Percentiles rank a stretch among this genome's conserved stretches.
These are phyloP conservation scores for Karstenula rhodostoma DNA, from an alignment of 2,329 filamentous ascomycete species.

Conservation along the genomic window DNA sequence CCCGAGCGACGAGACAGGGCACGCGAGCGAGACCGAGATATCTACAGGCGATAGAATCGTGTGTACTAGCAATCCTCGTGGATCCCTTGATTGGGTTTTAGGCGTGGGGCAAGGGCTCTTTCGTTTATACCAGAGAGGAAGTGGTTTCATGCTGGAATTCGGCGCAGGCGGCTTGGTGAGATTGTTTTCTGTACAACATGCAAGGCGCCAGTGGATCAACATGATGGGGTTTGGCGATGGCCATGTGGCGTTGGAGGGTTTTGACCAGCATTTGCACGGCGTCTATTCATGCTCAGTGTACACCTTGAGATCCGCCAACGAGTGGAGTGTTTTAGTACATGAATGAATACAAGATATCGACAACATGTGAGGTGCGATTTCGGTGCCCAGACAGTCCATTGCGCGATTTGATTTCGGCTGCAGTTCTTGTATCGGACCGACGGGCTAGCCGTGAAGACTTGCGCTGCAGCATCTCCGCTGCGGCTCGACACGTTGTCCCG, in stretches of 20 bases:
- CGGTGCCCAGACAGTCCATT: neutral
- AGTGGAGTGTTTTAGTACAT: slow-evolving; percentile 1
- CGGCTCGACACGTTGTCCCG: neutral
- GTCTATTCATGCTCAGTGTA: slow-evolving; percentile 7
- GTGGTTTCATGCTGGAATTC: neutral
- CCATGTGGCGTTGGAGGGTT: slow-evolving; percentile 4
- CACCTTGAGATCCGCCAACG: slow-evolving; percentile 1
- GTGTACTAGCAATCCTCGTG: neutral
- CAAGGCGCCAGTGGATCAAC: slow-evolving; percentile 16
- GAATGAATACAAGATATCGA: neutral
- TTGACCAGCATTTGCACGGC: slow-evolving; percentile 17
- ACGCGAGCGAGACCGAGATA: slow-evolving; percentile 36
- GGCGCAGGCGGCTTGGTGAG: slow-evolving; percentile 10
- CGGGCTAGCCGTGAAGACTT: slow-evolving; percentile 1
- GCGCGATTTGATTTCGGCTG: neutral
- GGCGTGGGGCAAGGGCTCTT: neutral
- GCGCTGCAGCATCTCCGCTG: neutral
- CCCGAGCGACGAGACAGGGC: slow-evolving; percentile 42
- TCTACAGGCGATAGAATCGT: slow-evolving; percentile 32
- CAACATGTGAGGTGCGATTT: slow-evolving; percentile 2
- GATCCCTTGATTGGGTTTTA: neutral
- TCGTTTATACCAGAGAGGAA: neutral
- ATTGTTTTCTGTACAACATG: slow-evolving; percentile 14
- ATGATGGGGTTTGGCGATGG: neutral
- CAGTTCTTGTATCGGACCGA: slow-evolving; percentile 2